These are phyloP conservation scores for Biscutella laevigata DNA, from an alignment of 441 rosid genomes.

Conservation along the genomic window DNA sequence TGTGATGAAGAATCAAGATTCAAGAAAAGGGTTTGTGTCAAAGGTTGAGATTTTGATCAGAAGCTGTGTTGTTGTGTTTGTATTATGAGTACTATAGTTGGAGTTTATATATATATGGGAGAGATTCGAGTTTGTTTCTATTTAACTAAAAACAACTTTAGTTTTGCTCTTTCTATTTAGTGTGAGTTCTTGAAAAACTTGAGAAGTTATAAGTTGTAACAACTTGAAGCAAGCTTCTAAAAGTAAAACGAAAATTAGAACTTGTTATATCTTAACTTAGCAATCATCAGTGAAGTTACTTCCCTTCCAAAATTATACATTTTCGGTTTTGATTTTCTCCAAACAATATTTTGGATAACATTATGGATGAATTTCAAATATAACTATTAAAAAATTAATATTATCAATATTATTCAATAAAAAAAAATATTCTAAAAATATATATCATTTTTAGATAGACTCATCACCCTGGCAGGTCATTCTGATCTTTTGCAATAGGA, in stretches of 20 bases:
- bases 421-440: too few species aligned
- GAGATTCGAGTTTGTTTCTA: conserved; percentile 5
- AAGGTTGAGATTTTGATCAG: background rate
- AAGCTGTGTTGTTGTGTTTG: conserved; percentile 15
- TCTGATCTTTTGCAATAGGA: too few species aligned
- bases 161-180: conserved; percentile 18
- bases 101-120: conserved; percentile 15
- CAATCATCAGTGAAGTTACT: too few species aligned
- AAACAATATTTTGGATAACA: too few species aligned
- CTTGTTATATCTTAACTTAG: conserved; percentile 9
- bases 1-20: conserved; percentile 11
- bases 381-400: too few species aligned
- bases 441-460: too few species aligned
- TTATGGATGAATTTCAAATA: too few species aligned
- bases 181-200: conserved; percentile 15
- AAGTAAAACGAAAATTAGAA: conserved; percentile 6
- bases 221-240: conserved; percentile 20
- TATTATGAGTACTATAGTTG: background rate
- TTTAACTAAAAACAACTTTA: background rate
- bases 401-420: too few species aligned
- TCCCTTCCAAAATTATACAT: too few species aligned
- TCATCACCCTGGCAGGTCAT: too few species aligned
- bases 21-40: background rate
- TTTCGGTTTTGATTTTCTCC: too few species aligned
- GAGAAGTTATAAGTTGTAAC: conserved; percentile 20